phyloP scores from a whole-genome alignment of 495 filamentous ascomycete genomes.

The Mycothermus thermophilus region DNA sequence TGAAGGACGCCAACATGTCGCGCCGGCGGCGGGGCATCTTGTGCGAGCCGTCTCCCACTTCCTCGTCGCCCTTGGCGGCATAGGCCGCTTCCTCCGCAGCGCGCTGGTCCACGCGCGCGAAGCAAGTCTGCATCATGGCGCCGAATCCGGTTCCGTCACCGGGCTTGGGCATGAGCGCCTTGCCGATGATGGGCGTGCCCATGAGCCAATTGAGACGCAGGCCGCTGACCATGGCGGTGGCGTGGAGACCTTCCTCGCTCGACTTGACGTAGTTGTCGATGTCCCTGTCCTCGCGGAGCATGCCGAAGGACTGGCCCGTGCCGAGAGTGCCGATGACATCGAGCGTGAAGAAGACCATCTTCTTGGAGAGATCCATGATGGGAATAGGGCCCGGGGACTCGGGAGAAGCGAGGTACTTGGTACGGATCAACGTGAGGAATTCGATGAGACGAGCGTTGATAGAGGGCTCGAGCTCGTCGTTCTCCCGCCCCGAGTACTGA shows the following conservation, averaged over 20 bases:
- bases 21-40: too few relatives aligned
- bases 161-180: slow-evolving; percentile 36
- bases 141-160: slow-evolving; percentile 27
- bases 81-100: slow-evolving; percentile 15
- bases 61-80: slow-evolving; percentile 4
- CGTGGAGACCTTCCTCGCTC: slow-evolving; percentile 14
- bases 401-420: too few relatives aligned
- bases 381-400: slow-evolving; percentile 14
- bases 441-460: slow-evolving; percentile 27
- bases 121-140: slow-evolving; percentile 13
- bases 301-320: slow-evolving; percentile 25
- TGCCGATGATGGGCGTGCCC: slow-evolving; percentile 24
- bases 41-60: too few relatives aligned
- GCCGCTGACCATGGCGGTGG: slow-evolving; percentile 14
- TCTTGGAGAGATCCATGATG: slow-evolving; percentile 33
- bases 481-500: slow-evolving; percentile 19
- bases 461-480: slow-evolving; percentile 22
- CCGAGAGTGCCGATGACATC: slow-evolving; percentile 28
- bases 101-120: slow-evolving; percentile 16
- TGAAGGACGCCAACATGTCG: slow-evolving; percentile 32
- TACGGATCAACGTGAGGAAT: slow-evolving; percentile 28
- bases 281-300: slow-evolving; percentile 21
- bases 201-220: slow-evolving; percentile 27
- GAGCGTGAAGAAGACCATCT: slow-evolving; percentile 26
- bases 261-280: slow-evolving; percentile 17